phyloP scores from a whole-genome alignment of 2,329 filamentous ascomycete genomes.

The Penicillium sp. region DNA sequence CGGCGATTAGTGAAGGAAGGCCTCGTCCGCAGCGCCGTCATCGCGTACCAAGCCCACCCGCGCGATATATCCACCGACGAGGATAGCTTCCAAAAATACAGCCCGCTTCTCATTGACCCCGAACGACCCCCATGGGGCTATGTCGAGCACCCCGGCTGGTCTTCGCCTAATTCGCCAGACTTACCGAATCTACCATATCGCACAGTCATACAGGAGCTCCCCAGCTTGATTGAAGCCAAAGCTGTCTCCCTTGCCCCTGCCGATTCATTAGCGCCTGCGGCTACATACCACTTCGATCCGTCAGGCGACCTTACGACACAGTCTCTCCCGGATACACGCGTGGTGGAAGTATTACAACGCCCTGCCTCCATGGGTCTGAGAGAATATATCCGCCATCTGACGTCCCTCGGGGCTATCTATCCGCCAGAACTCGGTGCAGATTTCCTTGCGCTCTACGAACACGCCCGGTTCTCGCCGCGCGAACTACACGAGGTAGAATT shows the following conservation, averaged over 20 bases:
- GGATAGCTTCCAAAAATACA: conserved; percentile 29
- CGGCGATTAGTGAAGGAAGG: conserved; percentile 71
- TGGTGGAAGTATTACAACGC: conserved; percentile 70
- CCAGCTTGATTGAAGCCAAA: conserved; percentile 87
- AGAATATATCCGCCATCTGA: conserved; percentile 73
- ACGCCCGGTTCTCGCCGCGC: conserved; percentile 74
- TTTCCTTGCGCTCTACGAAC: conserved; percentile 78
- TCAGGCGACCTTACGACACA: conserved; percentile 36
- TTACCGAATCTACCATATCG: conserved; percentile 79
- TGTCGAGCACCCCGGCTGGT: conserved; percentile 88
- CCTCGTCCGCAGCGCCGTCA: conserved; percentile 72
- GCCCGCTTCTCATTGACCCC: conserved; percentile 35
- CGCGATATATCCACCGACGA: conserved; percentile 55
- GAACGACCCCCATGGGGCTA: conserved; percentile 69
- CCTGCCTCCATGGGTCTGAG: conserved; percentile 70
- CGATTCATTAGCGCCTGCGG: conserved; percentile 47
- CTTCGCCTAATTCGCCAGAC: conserved; percentile 71
- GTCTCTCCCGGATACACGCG: conserved; percentile 61
- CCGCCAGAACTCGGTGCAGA: conserved; percentile 50
- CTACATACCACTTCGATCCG: conserved; percentile 38
- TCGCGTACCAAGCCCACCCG: conserved; percentile 76
- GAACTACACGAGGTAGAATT: conserved; percentile 71
- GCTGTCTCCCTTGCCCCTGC: conserved; percentile 79
- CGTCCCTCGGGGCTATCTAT: conserved; percentile 63
- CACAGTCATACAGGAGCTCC: conserved; percentile 77